Base-by-base conservation (phyloP, 1,284 basidiomycete species). In the Naganishia sp. region DNA sequence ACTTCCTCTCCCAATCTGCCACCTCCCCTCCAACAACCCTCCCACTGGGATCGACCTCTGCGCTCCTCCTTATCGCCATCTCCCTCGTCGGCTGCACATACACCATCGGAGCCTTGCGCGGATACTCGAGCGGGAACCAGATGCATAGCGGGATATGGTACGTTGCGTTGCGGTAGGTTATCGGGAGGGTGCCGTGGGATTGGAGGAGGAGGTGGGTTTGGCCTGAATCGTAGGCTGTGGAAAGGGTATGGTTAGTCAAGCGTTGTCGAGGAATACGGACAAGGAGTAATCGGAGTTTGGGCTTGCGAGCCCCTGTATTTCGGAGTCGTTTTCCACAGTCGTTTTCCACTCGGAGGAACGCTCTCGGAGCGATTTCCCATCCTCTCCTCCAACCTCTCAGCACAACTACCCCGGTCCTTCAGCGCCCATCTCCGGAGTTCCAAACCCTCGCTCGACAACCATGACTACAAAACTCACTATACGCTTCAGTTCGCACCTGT, bases 111-210 rank as follows among this genome's bases (percentile, higher is more conserved):
- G 93, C 87, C 39, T 83, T 82, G 50, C 84, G 83, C 2, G 93
- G 93, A 75, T 92, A 95, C 50, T 90, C 88, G 67, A 85, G 84
- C 6, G 90, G 84, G 50, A 96, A 72, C 95, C 95, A 99, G 69
- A 96, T 72, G 17, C 90, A 86, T 72, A 99, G 80, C 2, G 96
- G 95, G 71, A 99, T 98, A 77, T 99, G 92, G 82, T 99, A 99
- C 0, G 88, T 84, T 0, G 86, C 81, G 4, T 83, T 82, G 58
- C 88, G 85, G 80, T 87, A 97, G 0, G 84, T 78, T 71, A 99
- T 94, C 1, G 93, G 94, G 0, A 99, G 83, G 0, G 97, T 87
- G 11, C 96, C 96, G 72, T 94, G 90, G 1, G 97, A 73, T 67
- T 90, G 92, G 66, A 99, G 86, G 17, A 99, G 84, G 9, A 98